A percentile compares a stretch with the other conserved stretches of the same genome.
Conservation (phyloP, 352 stramenopile species). For the Pythium periplocum region DNA sequence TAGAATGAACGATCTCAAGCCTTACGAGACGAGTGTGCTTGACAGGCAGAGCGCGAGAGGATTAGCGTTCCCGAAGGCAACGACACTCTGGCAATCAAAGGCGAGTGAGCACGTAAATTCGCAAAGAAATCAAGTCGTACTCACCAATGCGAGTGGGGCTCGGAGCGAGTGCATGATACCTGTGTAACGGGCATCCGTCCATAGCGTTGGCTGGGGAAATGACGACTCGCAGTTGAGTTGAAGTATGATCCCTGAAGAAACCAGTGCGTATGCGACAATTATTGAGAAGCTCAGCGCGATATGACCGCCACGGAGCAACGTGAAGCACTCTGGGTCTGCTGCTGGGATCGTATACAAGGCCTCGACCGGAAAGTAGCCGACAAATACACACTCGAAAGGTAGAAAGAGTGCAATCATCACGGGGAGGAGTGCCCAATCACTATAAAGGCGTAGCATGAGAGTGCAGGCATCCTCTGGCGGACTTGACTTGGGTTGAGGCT, state of each 20-base stretch:
- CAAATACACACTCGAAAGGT: constrained; percentile 48
- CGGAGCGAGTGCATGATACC: constrained; percentile 29
- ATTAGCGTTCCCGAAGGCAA: constrained; percentile 20
- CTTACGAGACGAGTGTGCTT: constrained; percentile 6
- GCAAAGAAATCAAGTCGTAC: neutral
- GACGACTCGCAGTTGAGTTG: constrained; percentile 64
- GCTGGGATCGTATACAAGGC: constrained; percentile 17
- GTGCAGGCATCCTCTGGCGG: constrained; percentile 46
- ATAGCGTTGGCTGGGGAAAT: constrained; percentile 38
- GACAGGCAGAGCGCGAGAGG: constrained; percentile 12
- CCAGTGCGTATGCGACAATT: constrained; percentile 26
- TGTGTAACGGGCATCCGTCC: constrained; percentile 52
- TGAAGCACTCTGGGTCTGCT: constrained; percentile 32
- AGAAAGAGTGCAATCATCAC: constrained; percentile 48
- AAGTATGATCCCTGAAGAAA: constrained; percentile 29
- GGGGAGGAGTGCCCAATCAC: constrained; percentile 40
- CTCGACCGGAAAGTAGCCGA: constrained; percentile 26
- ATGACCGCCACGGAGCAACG: constrained; percentile 24
- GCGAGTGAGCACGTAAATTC: neutral
- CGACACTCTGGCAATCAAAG: constrained; percentile 8
- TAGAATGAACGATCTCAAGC: neutral
- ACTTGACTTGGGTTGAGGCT: constrained; percentile 40
- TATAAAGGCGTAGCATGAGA: constrained; percentile 43
- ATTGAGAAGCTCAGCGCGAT: constrained; percentile 18
- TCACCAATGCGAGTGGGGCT: constrained; percentile 44